Conservation (phyloP, 2,329 filamentous ascomycete genomes). For the Gremmenia infestans region DNA sequence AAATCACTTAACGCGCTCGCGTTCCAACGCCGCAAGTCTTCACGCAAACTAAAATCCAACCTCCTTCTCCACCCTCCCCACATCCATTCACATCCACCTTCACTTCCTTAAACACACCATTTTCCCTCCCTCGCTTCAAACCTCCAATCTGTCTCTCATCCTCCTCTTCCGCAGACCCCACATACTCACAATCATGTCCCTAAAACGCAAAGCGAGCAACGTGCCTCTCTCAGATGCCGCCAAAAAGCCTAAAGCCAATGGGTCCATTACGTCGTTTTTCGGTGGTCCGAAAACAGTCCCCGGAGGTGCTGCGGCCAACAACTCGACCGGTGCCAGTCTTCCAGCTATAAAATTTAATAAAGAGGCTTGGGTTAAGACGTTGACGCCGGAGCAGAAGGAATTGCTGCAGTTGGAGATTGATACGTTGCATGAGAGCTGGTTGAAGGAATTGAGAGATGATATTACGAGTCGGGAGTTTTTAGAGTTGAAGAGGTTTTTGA, state of each 20-base stretch:
- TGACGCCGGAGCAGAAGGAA: conserved; percentile 76
- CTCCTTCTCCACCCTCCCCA: neutral
- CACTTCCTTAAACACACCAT: neutral
- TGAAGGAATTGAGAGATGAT: conserved; percentile 83
- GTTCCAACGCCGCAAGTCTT: too few relatives aligned
- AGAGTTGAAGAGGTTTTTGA: conserved; percentile 80
- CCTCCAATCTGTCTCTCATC: conserved; percentile 21
- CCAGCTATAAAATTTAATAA: conserved; percentile 68
- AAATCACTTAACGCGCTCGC: conserved; percentile 14
- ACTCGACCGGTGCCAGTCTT: conserved; percentile 37
- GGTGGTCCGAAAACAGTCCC: conserved; percentile 45
- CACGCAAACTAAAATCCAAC: neutral
- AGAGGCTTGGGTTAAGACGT: conserved; percentile 75
- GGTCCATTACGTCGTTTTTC: conserved; percentile 88
- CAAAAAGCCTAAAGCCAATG: conserved; percentile 71
- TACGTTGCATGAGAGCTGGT: conserved; percentile 87
- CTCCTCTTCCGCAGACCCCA: conserved; percentile 7
- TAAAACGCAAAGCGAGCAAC: conserved; percentile 63
- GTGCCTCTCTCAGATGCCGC: conserved; percentile 35
- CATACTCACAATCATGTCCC: conserved; percentile 30
- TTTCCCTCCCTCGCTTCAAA: neutral
- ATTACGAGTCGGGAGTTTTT: conserved; percentile 75
- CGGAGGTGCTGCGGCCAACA: neutral
- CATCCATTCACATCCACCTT: neutral
- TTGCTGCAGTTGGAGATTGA: conserved; percentile 87